Evolutionary conservation across 345 rosid genomes (phyloP).

Genomic region (Arabidopsis suecica): DNA sequence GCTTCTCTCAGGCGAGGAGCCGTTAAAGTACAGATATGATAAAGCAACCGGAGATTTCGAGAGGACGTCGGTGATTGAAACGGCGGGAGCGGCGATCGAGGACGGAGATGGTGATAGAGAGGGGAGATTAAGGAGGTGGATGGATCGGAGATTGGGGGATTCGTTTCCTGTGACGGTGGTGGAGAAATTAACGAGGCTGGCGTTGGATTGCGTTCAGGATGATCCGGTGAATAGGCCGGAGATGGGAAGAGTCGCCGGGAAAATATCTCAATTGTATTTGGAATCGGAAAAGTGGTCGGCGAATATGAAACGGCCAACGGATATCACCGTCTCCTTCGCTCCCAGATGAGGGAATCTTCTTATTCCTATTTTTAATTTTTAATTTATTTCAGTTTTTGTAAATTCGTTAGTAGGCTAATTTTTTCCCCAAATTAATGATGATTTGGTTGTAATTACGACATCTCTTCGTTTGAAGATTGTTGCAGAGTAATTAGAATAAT

Average conservation of each 20-base stretch:
- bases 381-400: neutral
- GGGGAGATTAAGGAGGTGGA: conserved; percentile 66
- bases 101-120: conserved; percentile 43
- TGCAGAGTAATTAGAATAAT: neutral
- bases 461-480: neutral
- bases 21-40: conserved; percentile 61
- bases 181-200: conserved; percentile 60
- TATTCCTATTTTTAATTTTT: neutral
- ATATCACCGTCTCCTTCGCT: conserved; percentile 67
- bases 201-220: conserved; percentile 67
- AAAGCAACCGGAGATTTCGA: conserved; percentile 52
- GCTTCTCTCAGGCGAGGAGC: conserved; percentile 79
- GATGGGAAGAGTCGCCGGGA: conserved; percentile 86
- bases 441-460: conserved; percentile 5
- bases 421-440: neutral
- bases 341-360: conserved; percentile 53
- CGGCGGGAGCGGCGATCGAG: conserved; percentile 54
- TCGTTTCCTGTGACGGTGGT: conserved; percentile 81
- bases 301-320: conserved; percentile 50
- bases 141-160: conserved; percentile 72
- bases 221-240: conserved; percentile 75
- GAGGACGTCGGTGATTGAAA: conserved; percentile 67
- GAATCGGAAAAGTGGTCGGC: conserved; percentile 69
- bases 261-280: conserved; percentile 70
- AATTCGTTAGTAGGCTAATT: neutral